A percentile compares a stretch with the other conserved stretches of the same genome.
Conservation (phyloP, 208 protist genomes). For the Leptomonas pyrrhocoris region DNA sequence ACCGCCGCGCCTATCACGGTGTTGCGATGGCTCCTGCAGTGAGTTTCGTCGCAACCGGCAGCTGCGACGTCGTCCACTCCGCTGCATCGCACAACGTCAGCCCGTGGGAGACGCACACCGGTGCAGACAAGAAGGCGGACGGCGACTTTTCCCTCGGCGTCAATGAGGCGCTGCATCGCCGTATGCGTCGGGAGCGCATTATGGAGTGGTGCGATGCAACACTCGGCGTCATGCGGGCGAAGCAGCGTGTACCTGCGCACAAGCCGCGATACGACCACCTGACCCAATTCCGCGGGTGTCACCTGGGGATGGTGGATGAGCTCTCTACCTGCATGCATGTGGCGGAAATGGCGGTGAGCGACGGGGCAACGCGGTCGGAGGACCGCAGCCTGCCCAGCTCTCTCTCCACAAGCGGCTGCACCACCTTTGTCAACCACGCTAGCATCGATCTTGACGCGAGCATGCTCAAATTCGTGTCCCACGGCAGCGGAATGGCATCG, state of each 20-base stretch:
- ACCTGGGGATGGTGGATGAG: slow-evolving; percentile 36
- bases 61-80: background rate
- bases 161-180: slow-evolving; percentile 11
- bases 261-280: slow-evolving; percentile 24
- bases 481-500: background rate
- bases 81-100: background rate
- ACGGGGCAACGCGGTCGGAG: background rate
- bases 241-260: background rate
- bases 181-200: slow-evolving; percentile 5
- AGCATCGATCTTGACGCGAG: slow-evolving; percentile 5
- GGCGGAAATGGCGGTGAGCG: background rate
- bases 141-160: background rate
- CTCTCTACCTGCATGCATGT: slow-evolving; percentile 4
- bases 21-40: slow-evolving; percentile 4
- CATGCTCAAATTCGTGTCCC: background rate
- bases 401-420: slow-evolving; percentile 18
- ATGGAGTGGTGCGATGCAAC: slow-evolving; percentile 5
- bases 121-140: background rate
- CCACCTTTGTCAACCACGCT: slow-evolving; percentile 11
- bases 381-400: slow-evolving; percentile 16
- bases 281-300: slow-evolving; percentile 22
- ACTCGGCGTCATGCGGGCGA: background rate
- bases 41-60: background rate
- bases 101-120: background rate
- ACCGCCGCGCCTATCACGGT: slow-evolving; percentile 22